Evolutionary conservation across 2,329 filamentous ascomycete genomes (phyloP), one percentile per base, ranked within the genome.

Genomic region (Fusarium oligoseptatum): DNA sequence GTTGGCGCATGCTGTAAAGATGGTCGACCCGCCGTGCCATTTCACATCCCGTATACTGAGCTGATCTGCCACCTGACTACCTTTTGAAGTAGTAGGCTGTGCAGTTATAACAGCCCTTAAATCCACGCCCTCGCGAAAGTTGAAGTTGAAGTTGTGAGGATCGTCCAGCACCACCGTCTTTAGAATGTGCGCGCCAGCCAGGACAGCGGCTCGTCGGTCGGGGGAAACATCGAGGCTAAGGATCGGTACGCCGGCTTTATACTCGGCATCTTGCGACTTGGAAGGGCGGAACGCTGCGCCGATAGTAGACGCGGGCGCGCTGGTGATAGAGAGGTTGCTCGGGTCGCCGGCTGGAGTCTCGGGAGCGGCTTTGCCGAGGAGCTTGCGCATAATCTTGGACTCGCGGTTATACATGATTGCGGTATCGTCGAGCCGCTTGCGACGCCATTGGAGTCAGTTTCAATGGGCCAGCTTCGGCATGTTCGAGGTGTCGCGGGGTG

Each of bases 21-120:
- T 86, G 41, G 86, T 87, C 15, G 86, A 85, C 71, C 87, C 85
- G 66, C 83, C 85, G 34, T 88, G 85, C 87, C 90, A 90, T 78
- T 89, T 90, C 60, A 91, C 89, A 70, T 91, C 89, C 74, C 88
- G 88, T 72, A 92, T 91, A 39, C 90, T 91, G 58, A 92, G 84
- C 80, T 92, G 90, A 70, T 92, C 90, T 20, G 83, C 81, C 10
- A 79, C 80, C 22, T 83, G 82, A 60, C 82, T 85, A 7, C 82
- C 81, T 62, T 86, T 85, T 55, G 84, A 82, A 0, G 78, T 79
- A 29, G 86, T 81, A 6, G 84, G 79, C 58, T 85, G 83, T 68
- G 87, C 83, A 15, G 84, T 84, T 67, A 92, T 91, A 20, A 87
- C 84, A 15, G 88, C 84, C 65, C 90, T 87, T 67, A 92, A 78